These are phyloP conservation scores for Cladosporium sphaerospermum DNA, from an alignment of 2,329 filamentous ascomycete species.

Conservation along the genomic window DNA sequence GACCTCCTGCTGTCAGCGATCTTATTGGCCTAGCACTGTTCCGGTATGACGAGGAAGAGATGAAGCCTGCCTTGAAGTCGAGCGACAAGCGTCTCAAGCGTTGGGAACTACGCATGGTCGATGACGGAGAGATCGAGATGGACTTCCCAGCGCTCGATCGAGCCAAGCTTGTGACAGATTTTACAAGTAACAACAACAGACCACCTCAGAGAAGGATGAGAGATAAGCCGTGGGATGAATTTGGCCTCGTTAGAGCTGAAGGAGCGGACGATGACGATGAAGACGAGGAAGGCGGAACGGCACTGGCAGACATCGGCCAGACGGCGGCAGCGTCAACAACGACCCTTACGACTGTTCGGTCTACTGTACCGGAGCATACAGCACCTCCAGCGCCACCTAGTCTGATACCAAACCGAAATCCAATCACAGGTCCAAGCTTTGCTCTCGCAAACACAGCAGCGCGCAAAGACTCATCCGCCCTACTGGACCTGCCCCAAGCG, in stretches of 20 bases:
- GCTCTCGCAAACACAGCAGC: slow-evolving; percentile 34
- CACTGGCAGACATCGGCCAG: neutral
- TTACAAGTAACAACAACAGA: slow-evolving; percentile 71
- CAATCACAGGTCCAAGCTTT: slow-evolving; percentile 46
- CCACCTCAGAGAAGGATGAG: slow-evolving; percentile 59
- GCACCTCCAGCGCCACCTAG: slow-evolving; percentile 26
- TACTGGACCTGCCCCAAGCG: slow-evolving; percentile 39
- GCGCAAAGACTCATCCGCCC: slow-evolving; percentile 40
- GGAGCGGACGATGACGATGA: slow-evolving; percentile 54
- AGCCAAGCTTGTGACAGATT: slow-evolving; percentile 67
- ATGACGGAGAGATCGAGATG: slow-evolving; percentile 77
- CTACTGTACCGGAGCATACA: slow-evolving; percentile 28
- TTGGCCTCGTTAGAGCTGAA: slow-evolving; percentile 69
- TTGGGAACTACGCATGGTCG: slow-evolving; percentile 77
- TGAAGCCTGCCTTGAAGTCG: slow-evolving; percentile 58
- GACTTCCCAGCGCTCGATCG: slow-evolving; percentile 75
- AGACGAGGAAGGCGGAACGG: neutral
- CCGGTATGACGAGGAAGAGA: slow-evolving; percentile 70
- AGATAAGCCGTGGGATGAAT: slow-evolving; percentile 75
- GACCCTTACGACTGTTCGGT: slow-evolving; percentile 27
- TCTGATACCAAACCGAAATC: slow-evolving; percentile 41
- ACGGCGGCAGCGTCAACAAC: slow-evolving; percentile 30
- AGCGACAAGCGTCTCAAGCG: slow-evolving; percentile 71
- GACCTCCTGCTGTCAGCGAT: slow-evolving; percentile 64
- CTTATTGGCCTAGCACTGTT: slow-evolving; percentile 76